phyloP scores from a whole-genome alignment of 371 early-diverging fungal species.

The Apophysomyces variabilis region DNA sequence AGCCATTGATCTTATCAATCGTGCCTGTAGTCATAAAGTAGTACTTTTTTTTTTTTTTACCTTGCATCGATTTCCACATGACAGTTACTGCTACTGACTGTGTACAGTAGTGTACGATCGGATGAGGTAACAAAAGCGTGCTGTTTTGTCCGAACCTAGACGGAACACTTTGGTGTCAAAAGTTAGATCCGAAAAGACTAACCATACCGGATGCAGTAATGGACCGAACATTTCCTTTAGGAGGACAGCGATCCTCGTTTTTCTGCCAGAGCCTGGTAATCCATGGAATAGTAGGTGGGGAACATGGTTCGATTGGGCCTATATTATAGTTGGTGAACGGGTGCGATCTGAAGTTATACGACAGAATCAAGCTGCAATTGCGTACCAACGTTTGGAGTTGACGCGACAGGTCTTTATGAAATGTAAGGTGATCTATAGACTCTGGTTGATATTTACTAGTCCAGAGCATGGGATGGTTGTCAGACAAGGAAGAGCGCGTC shows the following conservation, averaged over 20 bases:
- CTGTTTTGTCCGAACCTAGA: constrained; percentile 86
- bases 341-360: no score
- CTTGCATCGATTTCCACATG: constrained; percentile 94
- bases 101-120: constrained; percentile 83
- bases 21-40: not conserved
- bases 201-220: constrained; percentile 84
- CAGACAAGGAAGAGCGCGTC: not conserved
- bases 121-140: constrained; percentile 85
- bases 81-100: constrained; percentile 87
- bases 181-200: not conserved
- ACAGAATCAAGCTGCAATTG: no score
- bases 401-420: constrained; percentile 75
- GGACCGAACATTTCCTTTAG: constrained; percentile 89
- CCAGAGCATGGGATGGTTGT: constrained; percentile 80
- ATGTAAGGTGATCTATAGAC: constrained; percentile 84
- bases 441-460: constrained; percentile 96
- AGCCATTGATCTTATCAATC: not conserved
- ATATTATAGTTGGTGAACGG: no score
- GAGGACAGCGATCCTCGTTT: constrained; percentile 90
- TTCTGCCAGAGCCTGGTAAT: constrained; percentile 97
- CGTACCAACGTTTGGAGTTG: constrained; percentile 82
- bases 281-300: constrained; percentile 98
- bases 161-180: not conserved
- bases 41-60: constrained; percentile 44
- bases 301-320: constrained; percentile 83